Percentiles rank a stretch among this genome's conserved stretches.
Evolutionary conservation across 768 basidiomycete genomes (phyloP).

Genomic region (Calocera viscosa): DNA sequence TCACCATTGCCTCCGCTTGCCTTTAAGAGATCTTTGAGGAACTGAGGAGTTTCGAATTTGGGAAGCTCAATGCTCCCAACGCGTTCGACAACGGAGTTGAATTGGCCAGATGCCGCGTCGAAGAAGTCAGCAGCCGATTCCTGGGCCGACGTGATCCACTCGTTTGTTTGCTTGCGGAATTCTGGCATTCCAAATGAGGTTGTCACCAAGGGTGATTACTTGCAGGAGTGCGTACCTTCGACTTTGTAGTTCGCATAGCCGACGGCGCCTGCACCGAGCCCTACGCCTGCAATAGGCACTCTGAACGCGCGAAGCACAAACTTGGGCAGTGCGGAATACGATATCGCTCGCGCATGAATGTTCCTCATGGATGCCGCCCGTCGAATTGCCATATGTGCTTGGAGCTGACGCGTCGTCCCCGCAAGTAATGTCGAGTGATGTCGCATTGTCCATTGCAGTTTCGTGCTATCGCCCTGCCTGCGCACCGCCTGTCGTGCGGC

Average conservation of each 20-base stretch:
- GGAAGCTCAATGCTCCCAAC: constrained; percentile 52
- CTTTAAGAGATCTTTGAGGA: constrained; percentile 51
- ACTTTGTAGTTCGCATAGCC: constrained; percentile 96
- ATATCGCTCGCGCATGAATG: constrained; percentile 61
- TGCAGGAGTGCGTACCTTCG: constrained; percentile 49
- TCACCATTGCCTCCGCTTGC: constrained; percentile 26
- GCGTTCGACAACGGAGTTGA: constrained; percentile 47
- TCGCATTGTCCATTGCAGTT: constrained; percentile 7
- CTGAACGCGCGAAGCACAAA: constrained; percentile 79
- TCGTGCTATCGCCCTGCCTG: background rate
- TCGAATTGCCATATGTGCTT: constrained; percentile 1
- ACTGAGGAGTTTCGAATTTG: constrained; percentile 45
- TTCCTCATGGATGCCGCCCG: constrained; percentile 17
- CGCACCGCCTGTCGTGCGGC: constrained; percentile 7
- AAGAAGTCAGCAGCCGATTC: constrained; percentile 60
- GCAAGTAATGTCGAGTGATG: background rate
- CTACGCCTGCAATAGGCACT: constrained; percentile 77
- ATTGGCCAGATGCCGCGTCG: constrained; percentile 55
- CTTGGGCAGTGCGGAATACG: constrained; percentile 79
- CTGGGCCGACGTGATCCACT: constrained; percentile 51
- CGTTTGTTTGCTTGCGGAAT: constrained; percentile 53
- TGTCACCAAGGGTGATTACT: constrained; percentile 9
- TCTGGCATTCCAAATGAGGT: constrained; percentile 35
- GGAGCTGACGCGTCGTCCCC: background rate
- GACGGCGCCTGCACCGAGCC: constrained; percentile 78